Percentiles rank a stretch among this genome's conserved stretches.
phyloP scores from a whole-genome alignment of 306 rosid species.

The Mimosa pudica region DNA sequence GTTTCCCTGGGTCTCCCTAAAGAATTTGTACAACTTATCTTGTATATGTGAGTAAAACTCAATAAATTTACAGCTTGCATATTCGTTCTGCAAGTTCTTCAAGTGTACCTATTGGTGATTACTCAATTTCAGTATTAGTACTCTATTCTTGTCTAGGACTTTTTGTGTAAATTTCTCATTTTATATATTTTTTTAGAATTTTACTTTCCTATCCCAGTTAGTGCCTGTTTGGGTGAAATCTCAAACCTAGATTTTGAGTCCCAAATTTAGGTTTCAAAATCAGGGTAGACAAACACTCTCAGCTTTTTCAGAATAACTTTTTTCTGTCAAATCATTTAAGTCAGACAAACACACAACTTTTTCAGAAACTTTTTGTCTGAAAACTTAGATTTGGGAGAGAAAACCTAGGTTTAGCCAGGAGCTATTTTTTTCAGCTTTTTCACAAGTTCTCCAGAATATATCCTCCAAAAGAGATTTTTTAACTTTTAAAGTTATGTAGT shows the following conservation, averaged over 20 bases:
- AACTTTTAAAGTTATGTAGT: not conserved
- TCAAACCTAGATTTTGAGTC: no score
- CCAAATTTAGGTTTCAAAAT: no score
- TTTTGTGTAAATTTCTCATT: not conserved
- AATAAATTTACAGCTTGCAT: not conserved
- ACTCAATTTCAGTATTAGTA: not conserved
- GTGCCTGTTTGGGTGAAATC: no score
- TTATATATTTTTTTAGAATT: not conserved
- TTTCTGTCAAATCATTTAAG: no score
- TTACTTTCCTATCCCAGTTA: not conserved
- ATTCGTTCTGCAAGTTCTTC: not conserved
- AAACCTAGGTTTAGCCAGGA: no score
- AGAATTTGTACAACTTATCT: not conserved
- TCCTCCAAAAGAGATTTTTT: not conserved
- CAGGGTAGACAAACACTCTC: no score
- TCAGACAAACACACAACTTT: no score
- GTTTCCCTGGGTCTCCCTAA: not conserved
- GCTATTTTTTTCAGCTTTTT: no score
- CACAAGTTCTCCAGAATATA: no score
- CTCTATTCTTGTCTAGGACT: not conserved
- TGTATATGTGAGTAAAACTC: not conserved
- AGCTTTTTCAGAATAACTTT: no score
- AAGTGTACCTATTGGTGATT: not conserved
- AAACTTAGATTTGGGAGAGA: no score
- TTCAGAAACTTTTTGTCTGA: no score